phyloP scores from a whole-genome alignment of 257 asterid species.

The Scutellaria barbata region DNA sequence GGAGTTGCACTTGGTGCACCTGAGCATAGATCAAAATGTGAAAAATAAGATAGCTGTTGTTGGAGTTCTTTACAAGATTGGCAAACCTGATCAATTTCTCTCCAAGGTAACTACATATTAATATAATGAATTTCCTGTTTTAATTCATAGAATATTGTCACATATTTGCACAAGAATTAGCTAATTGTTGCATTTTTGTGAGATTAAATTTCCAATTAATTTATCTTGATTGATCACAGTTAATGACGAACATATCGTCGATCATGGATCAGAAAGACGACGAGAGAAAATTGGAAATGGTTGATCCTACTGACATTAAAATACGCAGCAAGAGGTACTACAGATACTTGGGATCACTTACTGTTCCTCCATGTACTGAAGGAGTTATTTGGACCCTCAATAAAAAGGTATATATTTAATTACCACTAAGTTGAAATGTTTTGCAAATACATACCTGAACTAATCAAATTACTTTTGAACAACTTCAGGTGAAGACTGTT shows the following conservation, averaged over 20 bases:
- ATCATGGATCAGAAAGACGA: slow-evolving; percentile 37
- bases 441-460: neutral
- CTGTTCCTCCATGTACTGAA: slow-evolving; percentile 76
- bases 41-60: slow-evolving; percentile 46
- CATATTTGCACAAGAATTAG: too few relatives aligned
- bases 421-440: neutral
- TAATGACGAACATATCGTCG: slow-evolving; percentile 41
- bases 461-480: neutral
- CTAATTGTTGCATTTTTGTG: too few relatives aligned
- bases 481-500: slow-evolving; percentile 58
- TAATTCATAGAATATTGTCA: too few relatives aligned
- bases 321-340: slow-evolving; percentile 39
- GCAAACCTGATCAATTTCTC: slow-evolving; percentile 64
- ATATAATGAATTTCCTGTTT: too few relatives aligned
- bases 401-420: slow-evolving; percentile 43
- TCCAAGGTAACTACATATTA: slow-evolving; percentile 47
- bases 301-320: slow-evolving; percentile 52
- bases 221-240: slow-evolving; percentile 36
- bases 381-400: slow-evolving; percentile 75
- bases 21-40: slow-evolving; percentile 40
- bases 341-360: slow-evolving; percentile 74
- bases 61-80: slow-evolving; percentile 66
- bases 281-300: slow-evolving; percentile 34
- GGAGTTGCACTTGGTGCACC: slow-evolving; percentile 80
- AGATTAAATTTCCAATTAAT: neutral